Conservation (phyloP, 2,329 filamentous ascomycete genomes). For the Sporothrix pallida region DNA sequence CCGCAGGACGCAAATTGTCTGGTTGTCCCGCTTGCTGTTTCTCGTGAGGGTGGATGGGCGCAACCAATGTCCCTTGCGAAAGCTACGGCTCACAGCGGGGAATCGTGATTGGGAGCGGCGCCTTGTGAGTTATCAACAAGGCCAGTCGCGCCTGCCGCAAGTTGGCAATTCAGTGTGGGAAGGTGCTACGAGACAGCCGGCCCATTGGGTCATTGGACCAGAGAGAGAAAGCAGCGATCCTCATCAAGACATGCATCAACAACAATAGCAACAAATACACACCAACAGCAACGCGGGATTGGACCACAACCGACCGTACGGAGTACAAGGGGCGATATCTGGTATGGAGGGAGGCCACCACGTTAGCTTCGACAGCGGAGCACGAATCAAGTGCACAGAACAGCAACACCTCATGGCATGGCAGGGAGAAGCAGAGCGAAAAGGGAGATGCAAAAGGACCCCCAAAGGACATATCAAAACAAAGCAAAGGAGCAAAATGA, state of each 20-base stretch:
- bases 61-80: neutral
- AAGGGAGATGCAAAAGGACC: conserved; percentile 11
- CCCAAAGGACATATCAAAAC: neutral
- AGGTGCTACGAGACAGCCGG: neutral
- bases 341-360: neutral
- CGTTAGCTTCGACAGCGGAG: neutral
- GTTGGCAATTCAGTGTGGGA: neutral
- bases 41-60: conserved; percentile 15
- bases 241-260: conserved; percentile 24
- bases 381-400: conserved; percentile 19
- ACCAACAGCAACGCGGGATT: neutral
- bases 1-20: too few species aligned
- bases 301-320: neutral
- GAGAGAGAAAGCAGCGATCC: conserved; percentile 22
- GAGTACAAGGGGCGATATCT: too few species aligned
- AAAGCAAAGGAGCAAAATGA: neutral
- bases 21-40: neutral
- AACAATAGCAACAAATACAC: neutral
- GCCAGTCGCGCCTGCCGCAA: conserved; percentile 7
- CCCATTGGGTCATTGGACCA: neutral
- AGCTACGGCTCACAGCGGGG: conserved; percentile 10
- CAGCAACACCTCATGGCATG: neutral
- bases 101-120: conserved; percentile 8
- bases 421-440: neutral
- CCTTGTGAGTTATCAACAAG: too few species aligned